Base-by-base conservation (phyloP, 2,329 filamentous ascomycete species). In the Claviceps quebecensis region DNA sequence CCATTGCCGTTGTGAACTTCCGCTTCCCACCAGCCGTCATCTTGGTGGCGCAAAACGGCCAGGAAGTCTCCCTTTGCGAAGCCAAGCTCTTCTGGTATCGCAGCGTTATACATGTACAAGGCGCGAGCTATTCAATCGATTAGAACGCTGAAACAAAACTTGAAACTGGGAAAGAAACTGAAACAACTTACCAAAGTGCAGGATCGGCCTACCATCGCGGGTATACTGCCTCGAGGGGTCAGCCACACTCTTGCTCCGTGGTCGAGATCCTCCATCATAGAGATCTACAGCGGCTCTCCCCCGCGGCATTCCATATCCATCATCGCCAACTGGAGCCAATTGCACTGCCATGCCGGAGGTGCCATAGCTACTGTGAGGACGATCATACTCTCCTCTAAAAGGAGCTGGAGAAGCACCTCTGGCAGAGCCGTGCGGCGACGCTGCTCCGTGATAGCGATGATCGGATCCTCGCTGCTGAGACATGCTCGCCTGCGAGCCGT, bases 1-100 rank as follows among this genome's bases (percentile, higher is more conserved):
- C 76, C 80, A 56, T 74, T 77, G 56, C 76, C 75, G 23, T 83
- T 83, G 45, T 90, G 86, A 41, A 96, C 80, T 67, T 96, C 91
- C 13, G 94, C 94, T 71, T 98, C 93, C 93, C 94, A 98, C 93
- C 93, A 98, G 19, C 93, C 93, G 63, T 98, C 93, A 65, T 98
- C 93, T 69, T 98, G 93, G 61, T 95, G 81, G 54, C 90, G 78
- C 46, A 96, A 73, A 14, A 98, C 83, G 2, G 91, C 88, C 14
- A 98, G 74, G 53, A 91, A 81, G 63, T 98, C 94, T 47, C 90
- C 90, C 71, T 98, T 98, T 46, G 76, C 75, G 67, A 98, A 98
- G 14, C 86, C 85, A 19, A 98, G 72, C 68, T 98, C 94, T 65
- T 97, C 93, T 0, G 91, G 88, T 53, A 98, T 98, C 22, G 89